A percentile compares a stretch with the other conserved stretches of the same genome.
These are phyloP conservation scores for Syncephalis plumigaleata DNA, from an alignment of 371 early-diverging fungal species.

Conservation along the genomic window DNA sequence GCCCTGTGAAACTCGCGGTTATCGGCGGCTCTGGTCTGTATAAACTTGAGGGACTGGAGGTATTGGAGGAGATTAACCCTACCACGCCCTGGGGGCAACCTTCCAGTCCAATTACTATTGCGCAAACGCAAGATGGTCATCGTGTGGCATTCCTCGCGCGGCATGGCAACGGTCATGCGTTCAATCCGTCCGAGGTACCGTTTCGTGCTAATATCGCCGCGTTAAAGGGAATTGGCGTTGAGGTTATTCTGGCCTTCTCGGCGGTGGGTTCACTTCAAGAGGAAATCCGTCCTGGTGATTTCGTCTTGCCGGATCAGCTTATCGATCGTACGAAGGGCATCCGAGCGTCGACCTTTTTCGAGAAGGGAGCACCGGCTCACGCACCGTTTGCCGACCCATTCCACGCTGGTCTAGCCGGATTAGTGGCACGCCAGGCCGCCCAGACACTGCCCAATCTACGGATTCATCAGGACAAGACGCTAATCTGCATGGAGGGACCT, in stretches of 20 bases:
- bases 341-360: constrained; percentile 75
- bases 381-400: constrained; percentile 92
- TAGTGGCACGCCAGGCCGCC: constrained; percentile 7
- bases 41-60: constrained; percentile 65
- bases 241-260: constrained; percentile 85
- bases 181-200: constrained; percentile 83
- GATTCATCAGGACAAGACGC: constrained; percentile 66
- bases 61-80: constrained; percentile 68
- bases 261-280: constrained; percentile 86
- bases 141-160: constrained; percentile 92
- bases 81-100: constrained; percentile 91
- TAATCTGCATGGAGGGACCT: constrained; percentile 95
- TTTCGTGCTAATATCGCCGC: constrained; percentile 94
- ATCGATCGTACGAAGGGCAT: constrained; percentile 93
- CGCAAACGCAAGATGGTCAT: constrained; percentile 44
- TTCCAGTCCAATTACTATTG: constrained; percentile 51
- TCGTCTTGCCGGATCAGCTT: constrained; percentile 84
- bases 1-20: constrained; percentile 58
- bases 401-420: constrained; percentile 21
- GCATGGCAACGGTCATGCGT: constrained; percentile 77
- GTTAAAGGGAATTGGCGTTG: constrained; percentile 81
- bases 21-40: constrained; percentile 96
- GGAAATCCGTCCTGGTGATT: constrained; percentile 85
- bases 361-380: constrained; percentile 81
- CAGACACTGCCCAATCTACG: constrained; percentile 14